phyloP scores from a whole-genome alignment of 805 yeast species.

The Wickerhamiella sorbophila region DNA sequence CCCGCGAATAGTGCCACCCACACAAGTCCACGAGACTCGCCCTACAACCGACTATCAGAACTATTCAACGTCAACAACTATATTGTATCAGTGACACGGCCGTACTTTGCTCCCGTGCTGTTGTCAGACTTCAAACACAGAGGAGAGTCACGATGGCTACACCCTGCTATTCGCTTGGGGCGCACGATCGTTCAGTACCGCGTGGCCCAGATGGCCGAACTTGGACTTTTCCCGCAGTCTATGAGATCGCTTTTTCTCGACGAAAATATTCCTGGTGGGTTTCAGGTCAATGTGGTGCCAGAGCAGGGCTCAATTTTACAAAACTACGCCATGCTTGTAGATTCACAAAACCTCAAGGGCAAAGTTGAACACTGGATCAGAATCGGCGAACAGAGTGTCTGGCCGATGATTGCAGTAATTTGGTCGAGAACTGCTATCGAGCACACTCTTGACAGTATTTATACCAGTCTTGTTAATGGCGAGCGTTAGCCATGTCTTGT shows the following conservation, averaged over 20 bases:
- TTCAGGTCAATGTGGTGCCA: constrained; percentile 85
- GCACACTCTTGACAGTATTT: constrained; percentile 69
- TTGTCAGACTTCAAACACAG: constrained; percentile 67
- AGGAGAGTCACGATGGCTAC: constrained; percentile 27
- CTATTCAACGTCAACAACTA: constrained; percentile 90
- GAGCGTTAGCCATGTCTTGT: background rate
- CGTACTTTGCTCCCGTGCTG: constrained; percentile 81
- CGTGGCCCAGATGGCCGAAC: constrained; percentile 59
- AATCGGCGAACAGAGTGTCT: constrained; percentile 83
- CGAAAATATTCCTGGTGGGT: constrained; percentile 70
- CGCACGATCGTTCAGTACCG: constrained; percentile 78
- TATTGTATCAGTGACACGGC: constrained; percentile 80
- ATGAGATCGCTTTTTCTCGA: constrained; percentile 70
- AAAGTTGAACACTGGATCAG: constrained; percentile 80
- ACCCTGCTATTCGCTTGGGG: constrained; percentile 37
- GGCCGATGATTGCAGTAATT: constrained; percentile 78
- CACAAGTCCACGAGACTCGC: constrained; percentile 37
- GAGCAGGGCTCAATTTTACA: constrained; percentile 55
- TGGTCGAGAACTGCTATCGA: constrained; percentile 86
- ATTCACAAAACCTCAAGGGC: constrained; percentile 50
- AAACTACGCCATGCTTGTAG: constrained; percentile 64
- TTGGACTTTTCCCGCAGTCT: constrained; percentile 58
- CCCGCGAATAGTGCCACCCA: constrained; percentile 31
- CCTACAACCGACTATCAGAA: constrained; percentile 80
- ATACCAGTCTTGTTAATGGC: constrained; percentile 18